Conservation (phyloP, 2,329 filamentous ascomycete species). For the Pseudovirgaria hyperparasitica region DNA sequence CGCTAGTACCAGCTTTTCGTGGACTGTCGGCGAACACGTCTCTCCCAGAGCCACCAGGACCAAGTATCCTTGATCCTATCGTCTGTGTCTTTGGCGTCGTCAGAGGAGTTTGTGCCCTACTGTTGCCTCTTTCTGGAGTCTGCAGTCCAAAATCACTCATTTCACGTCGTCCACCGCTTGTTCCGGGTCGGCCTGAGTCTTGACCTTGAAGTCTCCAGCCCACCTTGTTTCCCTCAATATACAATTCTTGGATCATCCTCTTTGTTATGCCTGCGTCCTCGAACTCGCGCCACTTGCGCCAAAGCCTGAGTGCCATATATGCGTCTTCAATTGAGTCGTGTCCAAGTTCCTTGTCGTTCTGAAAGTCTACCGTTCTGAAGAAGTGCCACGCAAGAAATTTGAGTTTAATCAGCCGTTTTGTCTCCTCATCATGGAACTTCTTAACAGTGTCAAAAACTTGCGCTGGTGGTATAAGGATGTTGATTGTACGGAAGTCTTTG, state of each 20-base stretch:
- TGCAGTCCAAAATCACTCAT: too few species aligned
- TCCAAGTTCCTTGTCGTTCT: conserved; percentile 83
- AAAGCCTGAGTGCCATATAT: conserved; percentile 77
- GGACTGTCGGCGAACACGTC: too few species aligned
- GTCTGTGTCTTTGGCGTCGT: too few species aligned
- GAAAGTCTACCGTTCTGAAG: conserved; percentile 67
- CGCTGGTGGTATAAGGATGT: conserved; percentile 81
- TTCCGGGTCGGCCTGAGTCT: too few species aligned
- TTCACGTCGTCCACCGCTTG: too few species aligned
- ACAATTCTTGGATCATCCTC: conserved; percentile 76
- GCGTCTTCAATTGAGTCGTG: conserved; percentile 97
- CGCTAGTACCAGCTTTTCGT: too few species aligned
- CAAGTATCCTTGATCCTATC: too few species aligned
- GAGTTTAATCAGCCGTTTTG: conserved; percentile 76
- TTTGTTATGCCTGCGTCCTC: conserved; percentile 74
- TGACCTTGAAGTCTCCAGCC: conserved; percentile 30
- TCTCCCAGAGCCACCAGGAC: too few species aligned
- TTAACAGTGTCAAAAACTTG: conserved; percentile 94
- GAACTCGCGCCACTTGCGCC: conserved; percentile 81
- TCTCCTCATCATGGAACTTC: conserved; percentile 70
- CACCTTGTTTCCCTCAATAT: conserved; percentile 48
- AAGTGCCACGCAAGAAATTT: conserved; percentile 85
- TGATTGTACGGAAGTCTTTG: conserved; percentile 95
- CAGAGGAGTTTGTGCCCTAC: too few species aligned
- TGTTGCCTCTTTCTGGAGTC: too few species aligned